phyloP scores from a whole-genome alignment of 768 basidiomycete genomes.

The Podaxis sp. region DNA sequence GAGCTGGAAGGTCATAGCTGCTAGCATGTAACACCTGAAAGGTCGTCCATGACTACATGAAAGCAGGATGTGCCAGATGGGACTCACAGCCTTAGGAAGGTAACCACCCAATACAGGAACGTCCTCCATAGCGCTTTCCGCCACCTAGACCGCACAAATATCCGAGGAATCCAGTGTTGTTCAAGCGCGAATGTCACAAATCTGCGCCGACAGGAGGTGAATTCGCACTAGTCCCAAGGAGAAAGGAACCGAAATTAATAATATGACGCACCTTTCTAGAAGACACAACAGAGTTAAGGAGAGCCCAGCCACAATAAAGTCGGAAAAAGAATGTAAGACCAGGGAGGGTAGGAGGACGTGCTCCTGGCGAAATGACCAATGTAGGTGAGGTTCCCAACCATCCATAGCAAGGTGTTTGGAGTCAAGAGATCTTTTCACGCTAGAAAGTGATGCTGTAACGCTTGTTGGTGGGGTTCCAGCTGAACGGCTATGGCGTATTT shows the following conservation, averaged over 20 bases:
- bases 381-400: constrained; percentile 31
- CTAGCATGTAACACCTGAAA: constrained; percentile 67
- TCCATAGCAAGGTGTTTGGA: constrained; percentile 14
- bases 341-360: constrained; percentile 40
- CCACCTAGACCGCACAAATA: constrained; percentile 40
- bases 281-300: constrained; percentile 50
- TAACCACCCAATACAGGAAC: constrained; percentile 54
- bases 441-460: no score
- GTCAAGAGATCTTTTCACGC: no score
- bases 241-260: neutral
- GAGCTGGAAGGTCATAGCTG: constrained; percentile 70
- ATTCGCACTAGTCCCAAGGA: neutral
- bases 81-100: constrained; percentile 57
- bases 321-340: constrained; percentile 44
- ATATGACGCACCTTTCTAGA: constrained; percentile 49
- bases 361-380: constrained; percentile 41
- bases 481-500: no score
- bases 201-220: constrained; percentile 30
- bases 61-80: neutral
- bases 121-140: constrained; percentile 53
- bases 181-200: constrained; percentile 49
- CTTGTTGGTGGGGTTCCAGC: no score
- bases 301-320: constrained; percentile 47
- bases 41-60: neutral
- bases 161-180: constrained; percentile 47